These are phyloP conservation scores for Kodamaea arcana DNA, from an alignment of 1,139 yeast species.

Conservation along the genomic window DNA sequence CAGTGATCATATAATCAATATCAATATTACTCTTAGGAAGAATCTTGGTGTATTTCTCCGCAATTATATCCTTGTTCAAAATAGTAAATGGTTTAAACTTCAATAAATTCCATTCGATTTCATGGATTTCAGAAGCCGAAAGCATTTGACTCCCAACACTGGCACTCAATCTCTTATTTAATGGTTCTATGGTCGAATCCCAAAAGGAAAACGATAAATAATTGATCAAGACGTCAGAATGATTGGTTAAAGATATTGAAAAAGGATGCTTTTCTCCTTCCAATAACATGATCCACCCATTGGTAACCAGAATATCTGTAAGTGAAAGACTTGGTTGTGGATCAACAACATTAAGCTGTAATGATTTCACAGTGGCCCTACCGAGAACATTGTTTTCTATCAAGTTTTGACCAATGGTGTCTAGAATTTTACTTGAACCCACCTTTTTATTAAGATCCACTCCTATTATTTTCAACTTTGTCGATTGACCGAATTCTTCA, in stretches of 20 bases:
- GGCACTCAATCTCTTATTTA: conserved; percentile 36
- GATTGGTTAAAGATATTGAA: conserved; percentile 52
- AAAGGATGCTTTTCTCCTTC: conserved; percentile 69
- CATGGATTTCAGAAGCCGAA: conserved; percentile 64
- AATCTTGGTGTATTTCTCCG: conserved; percentile 31
- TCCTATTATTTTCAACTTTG: conserved; percentile 14
- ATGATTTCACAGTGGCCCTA: conserved; percentile 17
- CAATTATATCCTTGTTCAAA: conserved; percentile 35
- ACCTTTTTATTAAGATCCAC: neutral
- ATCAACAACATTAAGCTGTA: conserved; percentile 45
- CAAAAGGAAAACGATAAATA: conserved; percentile 58
- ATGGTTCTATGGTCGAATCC: conserved; percentile 71
- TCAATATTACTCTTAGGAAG: conserved; percentile 27
- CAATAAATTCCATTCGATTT: conserved; percentile 65
- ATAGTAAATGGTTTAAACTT: conserved; percentile 55
- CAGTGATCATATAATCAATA: conserved; percentile 59
- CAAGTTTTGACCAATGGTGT: conserved; percentile 22
- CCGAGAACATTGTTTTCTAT: conserved; percentile 13
- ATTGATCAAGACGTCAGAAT: conserved; percentile 53
- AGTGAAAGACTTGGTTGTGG: conserved; percentile 65
- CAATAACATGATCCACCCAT: conserved; percentile 70
- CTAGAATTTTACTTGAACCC: conserved; percentile 3
- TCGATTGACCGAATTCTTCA: conserved; percentile 17
- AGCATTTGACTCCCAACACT: conserved; percentile 28
- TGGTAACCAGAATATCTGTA: conserved; percentile 50